phyloP scores from a whole-genome alignment of 139 green algal genomes.

The Tetradesmus lagerheimii region DNA sequence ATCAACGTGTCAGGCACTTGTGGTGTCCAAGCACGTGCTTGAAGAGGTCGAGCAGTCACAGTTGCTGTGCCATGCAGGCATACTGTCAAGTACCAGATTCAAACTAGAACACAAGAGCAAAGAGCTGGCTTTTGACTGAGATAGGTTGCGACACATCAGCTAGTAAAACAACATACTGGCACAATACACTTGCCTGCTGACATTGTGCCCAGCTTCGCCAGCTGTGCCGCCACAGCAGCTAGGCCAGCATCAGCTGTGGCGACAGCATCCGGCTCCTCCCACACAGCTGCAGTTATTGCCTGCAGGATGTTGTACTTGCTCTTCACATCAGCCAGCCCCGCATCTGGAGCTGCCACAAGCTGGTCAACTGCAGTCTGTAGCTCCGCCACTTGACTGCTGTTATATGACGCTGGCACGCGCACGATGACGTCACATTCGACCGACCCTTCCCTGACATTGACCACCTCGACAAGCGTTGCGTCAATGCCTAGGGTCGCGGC shows the following conservation, averaged over 20 bases:
- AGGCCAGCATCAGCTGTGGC: neutral
- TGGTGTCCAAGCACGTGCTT: no score
- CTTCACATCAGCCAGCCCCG: neutral
- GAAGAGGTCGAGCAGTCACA: neutral
- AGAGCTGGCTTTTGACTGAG: neutral
- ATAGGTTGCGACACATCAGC: neutral
- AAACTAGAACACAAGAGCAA: no score
- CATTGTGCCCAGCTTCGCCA: neutral
- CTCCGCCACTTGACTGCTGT: neutral
- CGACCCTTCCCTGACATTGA: neutral
- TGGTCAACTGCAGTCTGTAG: neutral
- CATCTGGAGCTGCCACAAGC: neutral
- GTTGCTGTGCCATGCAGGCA: no score
- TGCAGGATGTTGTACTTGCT: neutral
- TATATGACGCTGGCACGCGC: neutral
- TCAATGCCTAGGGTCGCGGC: neutral
- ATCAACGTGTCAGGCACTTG: neutral
- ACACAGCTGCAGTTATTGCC: neutral
- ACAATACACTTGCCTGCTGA: neutral
- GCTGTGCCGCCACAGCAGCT: neutral
- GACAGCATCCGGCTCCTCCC: neutral
- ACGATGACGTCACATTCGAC: conserved; percentile 4
- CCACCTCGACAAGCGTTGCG: neutral
- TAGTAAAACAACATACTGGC: neutral
- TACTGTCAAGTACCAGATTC: no score